Percentiles rank a stretch among this genome's conserved stretches.
Evolutionary conservation across 2,329 filamentous ascomycete genomes (phyloP).

Genomic region (Nemania sp.): DNA sequence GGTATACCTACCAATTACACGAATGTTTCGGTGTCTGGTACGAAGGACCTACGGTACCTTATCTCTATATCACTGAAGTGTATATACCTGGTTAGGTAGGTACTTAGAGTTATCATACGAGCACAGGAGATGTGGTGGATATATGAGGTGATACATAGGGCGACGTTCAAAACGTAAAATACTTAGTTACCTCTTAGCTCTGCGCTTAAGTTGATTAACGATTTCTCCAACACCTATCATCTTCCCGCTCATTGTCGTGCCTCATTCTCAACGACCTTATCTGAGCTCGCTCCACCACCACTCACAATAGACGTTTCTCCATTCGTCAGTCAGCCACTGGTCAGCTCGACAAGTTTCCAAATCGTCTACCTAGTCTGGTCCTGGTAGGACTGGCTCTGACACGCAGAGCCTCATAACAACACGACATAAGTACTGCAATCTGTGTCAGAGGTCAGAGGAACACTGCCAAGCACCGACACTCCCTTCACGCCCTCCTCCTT

Average conservation of each 20-base stretch:
- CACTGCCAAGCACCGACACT: slow-evolving; percentile 9
- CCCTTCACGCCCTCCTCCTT: slow-evolving; percentile 8
- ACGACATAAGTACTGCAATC: too few relatives aligned
- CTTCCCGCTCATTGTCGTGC: not conserved
- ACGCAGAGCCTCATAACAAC: slow-evolving; percentile 33
- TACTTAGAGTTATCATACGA: too few relatives aligned
- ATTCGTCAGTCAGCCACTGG: not conserved
- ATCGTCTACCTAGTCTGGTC: not conserved
- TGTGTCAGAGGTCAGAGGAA: slow-evolving; percentile 33
- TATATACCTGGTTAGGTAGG: too few relatives aligned
- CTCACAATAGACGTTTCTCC: not conserved
- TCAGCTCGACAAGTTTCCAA: not conserved
- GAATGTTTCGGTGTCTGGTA: too few relatives aligned
- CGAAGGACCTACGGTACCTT: too few relatives aligned
- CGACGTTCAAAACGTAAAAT: too few relatives aligned
- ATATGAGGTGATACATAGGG: too few relatives aligned
- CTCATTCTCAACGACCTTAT: not conserved
- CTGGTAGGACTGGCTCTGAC: slow-evolving; percentile 17
- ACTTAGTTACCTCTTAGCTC: too few relatives aligned
- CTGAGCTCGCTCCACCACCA: slow-evolving; percentile 5
- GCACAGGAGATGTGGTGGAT: too few relatives aligned
- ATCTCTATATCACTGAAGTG: too few relatives aligned
- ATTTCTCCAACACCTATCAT: slow-evolving; percentile 9
- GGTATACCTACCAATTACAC: too few relatives aligned
- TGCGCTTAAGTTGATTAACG: too few relatives aligned